Base-by-base conservation (phyloP, 257 asterid species). In the Solanum piurae region DNA sequence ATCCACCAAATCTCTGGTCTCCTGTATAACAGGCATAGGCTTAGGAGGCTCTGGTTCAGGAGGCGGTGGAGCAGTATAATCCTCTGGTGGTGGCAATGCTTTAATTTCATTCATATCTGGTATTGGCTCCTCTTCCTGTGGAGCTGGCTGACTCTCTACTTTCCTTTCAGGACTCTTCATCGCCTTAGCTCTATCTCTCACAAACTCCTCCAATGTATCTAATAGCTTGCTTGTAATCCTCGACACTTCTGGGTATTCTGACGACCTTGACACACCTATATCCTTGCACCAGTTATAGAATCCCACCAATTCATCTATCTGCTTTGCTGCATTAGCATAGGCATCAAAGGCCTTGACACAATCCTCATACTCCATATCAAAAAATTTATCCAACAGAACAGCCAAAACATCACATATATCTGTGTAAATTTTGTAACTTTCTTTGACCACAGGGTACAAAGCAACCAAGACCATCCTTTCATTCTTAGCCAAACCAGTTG, bases 151-250 rank as follows among this genome's bases (percentile, higher is more conserved):
- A 16, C 71, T 89, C 89, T 90, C 93, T 5, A 87, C 88, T 77
- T 92, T 93, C 91, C 92, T 89, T 87, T 92, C 95, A 1, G 96
- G 95, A 72, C 95, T 94, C 88, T 93, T 94, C 40, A 31, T 88
- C 3, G 86, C 94, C 84, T 92, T 93, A 7, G 94, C 95, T 89
- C 94, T 90, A 74, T 94, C 96, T 90, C 95, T 90, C 88, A 94
- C 96, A 89, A 94, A 94, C 92, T 94, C 96, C 88, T 92, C 94
- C 93, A 94, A 75, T n/a, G 96, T 94, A 91, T 94, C 96, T 89
- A 93, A 83, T 79, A 94, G 90, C 79, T 94, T 94, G 42, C 94
- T 88, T 37, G 93, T 92, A 79, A 94, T 93, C 88, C 86, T 92
- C 88, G 91, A 93, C 82, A 94, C 94, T 86, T 94, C 95, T 1